Evolutionary conservation across 2,329 filamentous ascomycete genomes (phyloP).

Genomic region (Fusarium devonianum): DNA sequence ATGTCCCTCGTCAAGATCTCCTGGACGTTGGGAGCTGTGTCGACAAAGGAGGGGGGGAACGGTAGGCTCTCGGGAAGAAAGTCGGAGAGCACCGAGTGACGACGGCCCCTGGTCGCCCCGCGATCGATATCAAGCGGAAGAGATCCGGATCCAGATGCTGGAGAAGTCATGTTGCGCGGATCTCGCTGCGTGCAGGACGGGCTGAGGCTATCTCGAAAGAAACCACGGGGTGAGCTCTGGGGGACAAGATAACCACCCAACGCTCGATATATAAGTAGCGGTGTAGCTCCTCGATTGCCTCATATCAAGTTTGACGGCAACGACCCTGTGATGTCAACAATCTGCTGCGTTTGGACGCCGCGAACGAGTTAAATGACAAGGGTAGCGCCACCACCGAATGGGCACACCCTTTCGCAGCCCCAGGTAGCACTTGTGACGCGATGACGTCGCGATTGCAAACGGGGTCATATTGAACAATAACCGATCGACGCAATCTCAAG

Average conservation of each 20-base stretch:
- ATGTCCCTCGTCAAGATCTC: conserved; percentile 34
- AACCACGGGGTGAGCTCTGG: no score
- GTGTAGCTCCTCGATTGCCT: conserved; percentile 9
- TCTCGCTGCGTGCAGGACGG: conserved; percentile 2
- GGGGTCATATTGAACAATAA: no score
- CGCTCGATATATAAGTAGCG: background rate
- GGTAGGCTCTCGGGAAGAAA: conserved; percentile 27
- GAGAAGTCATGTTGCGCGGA: no score
- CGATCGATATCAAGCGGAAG: conserved; percentile 18
- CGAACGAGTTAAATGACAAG: conserved; percentile 9
- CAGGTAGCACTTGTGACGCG: conserved; percentile 13
- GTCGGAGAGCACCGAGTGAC: conserved; percentile 35
- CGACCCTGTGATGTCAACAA: conserved; percentile 24
- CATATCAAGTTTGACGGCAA: conserved; percentile 3
- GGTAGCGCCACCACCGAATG: conserved; percentile 14
- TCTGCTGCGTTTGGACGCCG: conserved; percentile 11
- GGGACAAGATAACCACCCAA: no score
- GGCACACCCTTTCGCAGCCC: conserved; percentile 14
- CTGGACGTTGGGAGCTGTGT: conserved; percentile 19
- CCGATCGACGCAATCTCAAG: no score
- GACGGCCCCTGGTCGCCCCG: conserved; percentile 4
- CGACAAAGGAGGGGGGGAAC: conserved; percentile 22
- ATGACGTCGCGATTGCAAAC: no score
- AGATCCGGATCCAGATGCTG: conserved; percentile 12
- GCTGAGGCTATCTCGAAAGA: background rate